Evolutionary conservation across 805 yeast genomes (phyloP).

Genomic region (Pichia cabralensis): DNA sequence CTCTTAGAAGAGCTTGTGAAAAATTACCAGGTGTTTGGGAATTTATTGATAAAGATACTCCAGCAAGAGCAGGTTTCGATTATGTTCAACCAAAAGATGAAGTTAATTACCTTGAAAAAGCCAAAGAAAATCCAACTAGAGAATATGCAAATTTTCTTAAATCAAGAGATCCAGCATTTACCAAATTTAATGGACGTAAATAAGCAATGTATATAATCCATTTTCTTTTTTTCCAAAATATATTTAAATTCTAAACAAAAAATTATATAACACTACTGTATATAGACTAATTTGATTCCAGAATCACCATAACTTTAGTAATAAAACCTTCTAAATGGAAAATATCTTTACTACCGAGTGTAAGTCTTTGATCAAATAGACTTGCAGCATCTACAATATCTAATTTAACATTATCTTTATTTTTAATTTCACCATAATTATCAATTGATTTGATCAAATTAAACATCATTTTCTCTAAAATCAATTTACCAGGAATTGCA

Average conservation of each 20-base stretch:
- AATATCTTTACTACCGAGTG: constrained; percentile 79
- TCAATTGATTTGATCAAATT: constrained; percentile 23
- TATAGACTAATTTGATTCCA: constrained; percentile 32
- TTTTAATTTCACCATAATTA: constrained; percentile 11
- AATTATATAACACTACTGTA: too few relatives aligned
- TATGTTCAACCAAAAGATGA: constrained; percentile 35
- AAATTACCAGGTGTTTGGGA: constrained; percentile 91
- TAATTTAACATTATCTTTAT: constrained; percentile 24
- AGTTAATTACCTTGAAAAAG: constrained; percentile 43
- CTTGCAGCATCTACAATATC: constrained; percentile 53
- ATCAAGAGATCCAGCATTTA: constrained; percentile 43
- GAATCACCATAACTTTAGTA: constrained; percentile 74
- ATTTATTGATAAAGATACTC: constrained; percentile 54
- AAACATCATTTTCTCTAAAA: constrained; percentile 49
- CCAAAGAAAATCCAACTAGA: constrained; percentile 54
- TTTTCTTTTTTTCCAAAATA: not conserved
- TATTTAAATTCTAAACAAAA: too few relatives aligned
- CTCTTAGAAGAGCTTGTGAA: constrained; percentile 79
- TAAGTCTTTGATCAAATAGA: constrained; percentile 72
- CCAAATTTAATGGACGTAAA: constrained; percentile 24
- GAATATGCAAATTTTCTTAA: constrained; percentile 46
- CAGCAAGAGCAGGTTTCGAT: constrained; percentile 64
- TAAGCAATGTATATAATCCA: constrained; percentile 1
- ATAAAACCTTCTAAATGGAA: constrained; percentile 93
- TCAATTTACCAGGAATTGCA: constrained; percentile 83